Base-by-base conservation (phyloP, 495 filamentous ascomycete genomes). In the Neurospora cerealis region DNA sequence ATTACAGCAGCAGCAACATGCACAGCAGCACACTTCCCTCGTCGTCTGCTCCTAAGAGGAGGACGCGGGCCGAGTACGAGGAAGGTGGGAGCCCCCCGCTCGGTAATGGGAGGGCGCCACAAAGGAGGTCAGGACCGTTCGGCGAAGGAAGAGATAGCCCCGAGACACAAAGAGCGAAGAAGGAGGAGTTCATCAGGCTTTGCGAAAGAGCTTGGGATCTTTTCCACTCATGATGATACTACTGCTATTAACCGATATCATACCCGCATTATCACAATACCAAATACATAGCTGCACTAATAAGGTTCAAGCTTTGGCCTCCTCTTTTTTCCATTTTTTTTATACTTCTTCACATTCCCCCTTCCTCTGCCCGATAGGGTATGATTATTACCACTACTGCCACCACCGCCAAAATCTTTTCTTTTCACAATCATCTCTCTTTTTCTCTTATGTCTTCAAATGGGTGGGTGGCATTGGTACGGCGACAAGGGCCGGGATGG, bases 161-260 rank as follows among this genome's bases (percentile, higher is more conserved):
- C 5, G 93, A 94, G 73, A 92, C 89, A n/a, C 89, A 94, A 79
- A 85, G 88, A 73, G 90, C 88, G 81, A 99, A 99, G 90, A 93
- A 95, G 81, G 95, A 97, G 66, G 95, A 99, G 79, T 99, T 99
- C 79, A 82, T 99, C 75, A 84, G 87, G 69, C 83, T 98, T 54
- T 99, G 96, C 79, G 89, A 91, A 70, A 86, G 93, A 78, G 95
- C 95, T 34, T 99, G 96, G 96, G 96, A 99, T 84, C 79, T 99
- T 71, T 96, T 99, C 80, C 96, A 98, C 85, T 97, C 94, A 70
- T 99, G 85, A 91, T 62, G n/a, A 66, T 66, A 66, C 28, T 66
- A 66, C 28, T 21, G 42, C 19, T 36, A 19, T 17, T 46, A 11
- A 37, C 13, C 39, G 71, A 28, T 46, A 69, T 28, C 36, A 41